Percentiles rank a stretch among this genome's conserved stretches.
These are phyloP conservation scores for Leccinum angustisporum DNA, from an alignment of 1,284 basidiomycete genomes.

Conservation along the genomic window DNA sequence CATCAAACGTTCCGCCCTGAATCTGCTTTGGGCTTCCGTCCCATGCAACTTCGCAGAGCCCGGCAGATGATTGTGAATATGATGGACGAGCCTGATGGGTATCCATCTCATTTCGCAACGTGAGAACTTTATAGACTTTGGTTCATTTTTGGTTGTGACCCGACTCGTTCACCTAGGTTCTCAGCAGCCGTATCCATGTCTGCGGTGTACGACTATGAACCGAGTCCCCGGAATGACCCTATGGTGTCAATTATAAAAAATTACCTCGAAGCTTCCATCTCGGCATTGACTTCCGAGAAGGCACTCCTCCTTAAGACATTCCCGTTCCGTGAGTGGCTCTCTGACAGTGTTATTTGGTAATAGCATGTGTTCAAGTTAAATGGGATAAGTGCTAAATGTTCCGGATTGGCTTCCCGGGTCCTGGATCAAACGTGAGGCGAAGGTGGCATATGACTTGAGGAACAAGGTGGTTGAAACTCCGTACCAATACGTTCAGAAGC, in stretches of 20 bases:
- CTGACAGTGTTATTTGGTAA: neutral
- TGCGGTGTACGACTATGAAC: neutral
- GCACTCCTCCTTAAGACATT: neutral
- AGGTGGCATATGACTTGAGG: slow-evolving; percentile 1
- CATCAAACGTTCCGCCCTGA: neutral
- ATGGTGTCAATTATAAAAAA: slow-evolving; percentile 1
- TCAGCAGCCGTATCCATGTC: neutral
- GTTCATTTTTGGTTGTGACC: neutral
- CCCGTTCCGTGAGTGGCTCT: neutral
- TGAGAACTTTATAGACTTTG: neutral
- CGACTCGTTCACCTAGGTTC: neutral
- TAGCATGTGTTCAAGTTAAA: neutral
- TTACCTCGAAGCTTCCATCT: neutral
- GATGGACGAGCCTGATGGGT: neutral
- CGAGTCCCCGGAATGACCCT: neutral
- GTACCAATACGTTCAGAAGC: slow-evolving; percentile 9
- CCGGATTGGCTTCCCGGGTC: slow-evolving; percentile 20
- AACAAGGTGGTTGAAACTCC: slow-evolving; percentile 11
- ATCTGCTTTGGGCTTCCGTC: neutral
- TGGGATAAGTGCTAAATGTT: slow-evolving; percentile 10
- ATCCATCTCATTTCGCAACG: neutral
- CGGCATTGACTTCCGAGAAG: neutral
- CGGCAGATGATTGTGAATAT: neutral
- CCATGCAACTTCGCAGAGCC: neutral
- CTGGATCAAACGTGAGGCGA: slow-evolving; percentile 2